Evolutionary conservation across 768 basidiomycete species (phyloP).

Genomic region (Termitomyces titanicus): DNA sequence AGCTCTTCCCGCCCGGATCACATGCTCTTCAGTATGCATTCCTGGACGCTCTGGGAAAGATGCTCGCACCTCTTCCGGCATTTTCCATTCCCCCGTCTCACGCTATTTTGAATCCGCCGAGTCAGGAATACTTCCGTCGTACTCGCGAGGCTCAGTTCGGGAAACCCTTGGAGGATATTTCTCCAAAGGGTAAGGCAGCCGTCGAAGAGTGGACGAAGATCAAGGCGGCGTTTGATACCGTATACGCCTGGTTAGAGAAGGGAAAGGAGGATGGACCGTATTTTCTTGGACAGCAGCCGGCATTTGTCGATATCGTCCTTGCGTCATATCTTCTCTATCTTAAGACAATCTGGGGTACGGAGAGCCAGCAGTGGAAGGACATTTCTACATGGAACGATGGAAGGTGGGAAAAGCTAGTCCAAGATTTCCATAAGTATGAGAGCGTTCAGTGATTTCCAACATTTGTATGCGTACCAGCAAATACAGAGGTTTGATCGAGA

Average conservation of each 20-base stretch:
- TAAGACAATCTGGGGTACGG: constrained; percentile 28
- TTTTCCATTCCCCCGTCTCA: constrained; percentile 18
- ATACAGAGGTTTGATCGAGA: background rate
- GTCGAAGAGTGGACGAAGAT: constrained; percentile 34
- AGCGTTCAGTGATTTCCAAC: constrained; percentile 8
- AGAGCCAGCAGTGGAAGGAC: constrained; percentile 40
- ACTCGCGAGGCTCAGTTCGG: constrained; percentile 33
- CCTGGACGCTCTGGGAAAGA: constrained; percentile 11
- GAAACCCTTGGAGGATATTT: constrained; percentile 31
- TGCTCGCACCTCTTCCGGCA: constrained; percentile 8
- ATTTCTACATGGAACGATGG: constrained; percentile 35
- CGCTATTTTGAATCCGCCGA: constrained; percentile 27
- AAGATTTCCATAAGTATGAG: constrained; percentile 27
- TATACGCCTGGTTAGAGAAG: constrained; percentile 27
- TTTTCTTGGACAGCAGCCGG: constrained; percentile 32
- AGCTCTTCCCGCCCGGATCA: constrained; percentile 19
- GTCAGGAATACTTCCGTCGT: constrained; percentile 33
- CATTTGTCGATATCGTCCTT: constrained; percentile 39
- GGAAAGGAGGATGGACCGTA: constrained; percentile 24
- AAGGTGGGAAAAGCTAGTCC: constrained; percentile 31
- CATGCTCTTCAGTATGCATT: constrained; percentile 16
- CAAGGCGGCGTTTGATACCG: constrained; percentile 25
- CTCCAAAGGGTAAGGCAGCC: constrained; percentile 25
- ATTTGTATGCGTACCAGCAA: too few species aligned
- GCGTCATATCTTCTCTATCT: constrained; percentile 26